Evolutionary conservation across 2,329 filamentous ascomycete genomes (phyloP).

Genomic region (Verticillium nonalfalfae): DNA sequence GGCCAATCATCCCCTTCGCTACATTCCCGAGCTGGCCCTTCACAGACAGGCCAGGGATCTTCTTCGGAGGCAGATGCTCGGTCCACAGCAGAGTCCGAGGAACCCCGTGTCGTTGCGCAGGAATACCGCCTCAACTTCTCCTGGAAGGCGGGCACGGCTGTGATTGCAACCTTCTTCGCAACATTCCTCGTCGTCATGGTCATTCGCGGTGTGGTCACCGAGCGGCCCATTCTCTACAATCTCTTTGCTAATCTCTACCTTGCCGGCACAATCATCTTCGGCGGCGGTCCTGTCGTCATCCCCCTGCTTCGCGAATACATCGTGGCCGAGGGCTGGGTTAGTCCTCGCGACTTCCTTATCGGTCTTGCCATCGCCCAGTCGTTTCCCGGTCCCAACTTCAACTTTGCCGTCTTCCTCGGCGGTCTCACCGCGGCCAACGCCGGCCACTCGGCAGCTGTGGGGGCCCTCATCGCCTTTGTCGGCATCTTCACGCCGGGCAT

Average conservation of each 20-base stretch:
- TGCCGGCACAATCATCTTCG: constrained; percentile 63
- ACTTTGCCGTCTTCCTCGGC: constrained; percentile 51
- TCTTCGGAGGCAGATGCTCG: constrained; percentile 2
- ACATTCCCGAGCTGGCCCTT: neutral
- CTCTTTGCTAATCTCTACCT: constrained; percentile 70
- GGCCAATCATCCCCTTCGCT: neutral
- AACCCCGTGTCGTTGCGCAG: constrained; percentile 22
- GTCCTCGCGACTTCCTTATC: constrained; percentile 63
- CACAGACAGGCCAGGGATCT: neutral
- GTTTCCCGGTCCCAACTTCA: constrained; percentile 46
- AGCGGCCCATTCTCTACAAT: constrained; percentile 37
- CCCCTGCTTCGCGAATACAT: constrained; percentile 56
- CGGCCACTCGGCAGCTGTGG: constrained; percentile 29
- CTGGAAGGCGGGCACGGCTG: constrained; percentile 34
- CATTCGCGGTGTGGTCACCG: constrained; percentile 31
- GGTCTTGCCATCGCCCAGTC: constrained; percentile 67
- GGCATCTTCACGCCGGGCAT: constrained; percentile 48
- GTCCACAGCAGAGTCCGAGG: neutral
- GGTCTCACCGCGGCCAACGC: constrained; percentile 35
- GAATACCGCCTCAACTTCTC: constrained; percentile 30
- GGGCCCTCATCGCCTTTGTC: constrained; percentile 44
- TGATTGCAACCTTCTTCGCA: constrained; percentile 43
- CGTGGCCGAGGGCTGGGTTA: constrained; percentile 65
- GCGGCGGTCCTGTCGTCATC: constrained; percentile 60
- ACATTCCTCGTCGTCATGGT: constrained; percentile 53